These are phyloP conservation scores for Kodamaea plutei DNA, from an alignment of 1,139 yeast genomes.

Conservation along the genomic window DNA sequence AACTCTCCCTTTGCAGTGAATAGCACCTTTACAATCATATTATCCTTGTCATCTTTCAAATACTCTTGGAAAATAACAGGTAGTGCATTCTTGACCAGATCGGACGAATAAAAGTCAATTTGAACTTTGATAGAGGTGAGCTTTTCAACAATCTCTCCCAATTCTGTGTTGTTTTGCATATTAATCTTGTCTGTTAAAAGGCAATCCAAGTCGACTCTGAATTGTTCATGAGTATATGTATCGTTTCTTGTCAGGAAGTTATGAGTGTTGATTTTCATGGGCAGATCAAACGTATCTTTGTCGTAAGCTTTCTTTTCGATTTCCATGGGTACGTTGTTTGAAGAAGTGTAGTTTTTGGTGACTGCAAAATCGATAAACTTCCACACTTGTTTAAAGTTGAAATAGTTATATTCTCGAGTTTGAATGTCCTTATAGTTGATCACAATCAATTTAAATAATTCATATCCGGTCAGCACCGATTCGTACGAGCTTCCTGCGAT, in stretches of 20 bases:
- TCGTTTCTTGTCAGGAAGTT: constrained; percentile 14
- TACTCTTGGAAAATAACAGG: not conserved
- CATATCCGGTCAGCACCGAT: constrained; percentile 29
- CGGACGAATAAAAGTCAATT: constrained; percentile 1
- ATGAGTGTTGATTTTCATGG: constrained; percentile 4
- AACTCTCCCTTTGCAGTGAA: no score
- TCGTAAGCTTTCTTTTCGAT: constrained; percentile 11
- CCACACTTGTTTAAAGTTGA: constrained; percentile 35
- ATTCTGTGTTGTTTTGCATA: constrained; percentile 6
- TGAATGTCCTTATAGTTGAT: constrained; percentile 33
- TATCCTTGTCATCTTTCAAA: no score
- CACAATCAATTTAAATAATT: constrained; percentile 32
- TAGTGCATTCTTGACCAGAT: not conserved
- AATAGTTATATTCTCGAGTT: constrained; percentile 31
- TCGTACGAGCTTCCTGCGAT: constrained; percentile 24
- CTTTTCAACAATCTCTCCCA: constrained; percentile 5
- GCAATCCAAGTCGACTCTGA: constrained; percentile 26
- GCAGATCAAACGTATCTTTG: constrained; percentile 10
- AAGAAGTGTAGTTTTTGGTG: not conserved
- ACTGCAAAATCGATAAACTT: constrained; percentile 14
- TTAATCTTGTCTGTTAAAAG: constrained; percentile 8
- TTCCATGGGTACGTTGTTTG: no score
- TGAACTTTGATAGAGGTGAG: not conserved
- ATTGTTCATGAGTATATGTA: constrained; percentile 22
- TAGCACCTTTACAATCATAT: no score